A percentile compares a stretch with the other conserved stretches of the same genome.
phyloP scores from a whole-genome alignment of 306 rosid species.

The Begonia loranthoides region DNA sequence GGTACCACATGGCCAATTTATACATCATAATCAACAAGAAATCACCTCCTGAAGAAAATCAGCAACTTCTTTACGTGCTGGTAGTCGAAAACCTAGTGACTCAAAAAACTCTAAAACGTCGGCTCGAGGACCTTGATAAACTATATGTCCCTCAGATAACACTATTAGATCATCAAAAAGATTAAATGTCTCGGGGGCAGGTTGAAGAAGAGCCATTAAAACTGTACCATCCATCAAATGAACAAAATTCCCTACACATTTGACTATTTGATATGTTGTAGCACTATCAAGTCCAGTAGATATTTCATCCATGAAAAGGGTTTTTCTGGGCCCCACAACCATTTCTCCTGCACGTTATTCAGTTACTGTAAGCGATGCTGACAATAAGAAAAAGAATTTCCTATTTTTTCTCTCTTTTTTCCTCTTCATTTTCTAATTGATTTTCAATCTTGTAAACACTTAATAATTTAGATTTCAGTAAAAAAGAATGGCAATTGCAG shows the following conservation, averaged over 20 bases:
- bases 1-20: neutral
- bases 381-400: neutral
- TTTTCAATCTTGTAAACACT: too few species aligned
- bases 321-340: constrained; percentile 82
- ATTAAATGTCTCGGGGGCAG: constrained; percentile 88
- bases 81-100: constrained; percentile 56
- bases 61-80: constrained; percentile 73
- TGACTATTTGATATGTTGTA: constrained; percentile 74
- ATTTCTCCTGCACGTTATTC: constrained; percentile 47
- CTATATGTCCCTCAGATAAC: constrained; percentile 55
- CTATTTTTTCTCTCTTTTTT: neutral
- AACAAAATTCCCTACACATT: constrained; percentile 63
- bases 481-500: neutral
- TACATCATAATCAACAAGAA: neutral
- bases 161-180: constrained; percentile 74
- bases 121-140: constrained; percentile 74
- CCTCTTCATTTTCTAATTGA: too few species aligned
- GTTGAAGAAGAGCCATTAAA: constrained; percentile 81
- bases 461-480: too few species aligned
- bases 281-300: constrained; percentile 93
- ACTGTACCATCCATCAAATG: constrained; percentile 81
- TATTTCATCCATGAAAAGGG: constrained; percentile 84
- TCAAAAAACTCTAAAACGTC: constrained; percentile 59
- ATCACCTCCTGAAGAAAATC: constrained; percentile 92
- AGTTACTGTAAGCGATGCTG: neutral